Evolutionary conservation across 441 rosid genomes (phyloP).

Genomic region (Viola pubescens): DNA sequence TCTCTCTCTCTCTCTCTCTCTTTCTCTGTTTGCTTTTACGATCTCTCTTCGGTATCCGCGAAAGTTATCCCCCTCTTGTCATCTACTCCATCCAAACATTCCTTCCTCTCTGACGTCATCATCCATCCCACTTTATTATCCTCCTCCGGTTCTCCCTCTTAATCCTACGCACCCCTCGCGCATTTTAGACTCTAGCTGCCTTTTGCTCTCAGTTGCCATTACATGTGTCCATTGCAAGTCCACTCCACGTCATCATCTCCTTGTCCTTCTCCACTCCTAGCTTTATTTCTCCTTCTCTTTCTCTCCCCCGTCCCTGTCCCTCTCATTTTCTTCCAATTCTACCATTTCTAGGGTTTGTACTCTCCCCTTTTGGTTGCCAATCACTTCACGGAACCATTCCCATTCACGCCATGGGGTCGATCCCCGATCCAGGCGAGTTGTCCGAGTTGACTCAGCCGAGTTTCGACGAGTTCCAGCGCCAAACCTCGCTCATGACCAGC

Average conservation of each 20-base stretch:
- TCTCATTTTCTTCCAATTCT: constrained; percentile 11
- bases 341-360: constrained; percentile 23
- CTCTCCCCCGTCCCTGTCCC: constrained; percentile 17
- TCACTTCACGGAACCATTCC: constrained; percentile 2
- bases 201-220: constrained; percentile 13
- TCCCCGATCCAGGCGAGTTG: constrained; percentile 91
- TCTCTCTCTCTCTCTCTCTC: background rate
- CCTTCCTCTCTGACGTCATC: constrained; percentile 22
- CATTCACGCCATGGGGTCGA: constrained; percentile 75
- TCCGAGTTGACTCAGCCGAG: constrained; percentile 67
- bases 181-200: constrained; percentile 25
- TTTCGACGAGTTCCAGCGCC: constrained; percentile 92
- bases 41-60: constrained; percentile 45
- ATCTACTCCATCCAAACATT: constrained; percentile 28
- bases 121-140: constrained; percentile 13
- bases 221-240: constrained; percentile 33
- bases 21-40: constrained; percentile 2
- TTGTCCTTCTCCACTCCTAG: constrained; percentile 1
- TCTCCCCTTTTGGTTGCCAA: background rate
- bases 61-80: constrained; percentile 31
- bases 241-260: constrained; percentile 45
- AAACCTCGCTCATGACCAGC: constrained; percentile 90
- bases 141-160: constrained; percentile 20
- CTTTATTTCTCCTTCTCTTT: constrained; percentile 15
- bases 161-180: constrained; percentile 15